Base-by-base conservation (phyloP, 208 protist species). In the Acanthamoeba castellanii region DNA sequence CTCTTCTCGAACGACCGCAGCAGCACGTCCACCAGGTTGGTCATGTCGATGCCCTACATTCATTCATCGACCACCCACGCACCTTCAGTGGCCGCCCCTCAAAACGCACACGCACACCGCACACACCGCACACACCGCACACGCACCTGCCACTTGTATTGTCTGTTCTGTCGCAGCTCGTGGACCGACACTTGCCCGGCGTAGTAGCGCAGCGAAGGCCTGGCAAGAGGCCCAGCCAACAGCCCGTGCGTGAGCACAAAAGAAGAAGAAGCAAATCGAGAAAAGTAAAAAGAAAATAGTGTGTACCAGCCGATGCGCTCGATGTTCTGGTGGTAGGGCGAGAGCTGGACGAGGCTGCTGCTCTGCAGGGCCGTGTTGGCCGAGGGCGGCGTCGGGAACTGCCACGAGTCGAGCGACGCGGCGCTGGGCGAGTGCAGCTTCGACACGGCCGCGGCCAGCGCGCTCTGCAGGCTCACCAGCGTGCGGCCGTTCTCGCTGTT, bases 241-340 rank as follows among this genome's bases (percentile, higher is more conserved):
- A 57, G 8, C 8, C 11, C 47, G 42, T 0, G 47, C 2, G 27
- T 8, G 22, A 37, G 13, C 76, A 34, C 1, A 32, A 81, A 81
- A 13, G 27, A 47, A 16, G 7, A 81, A 45, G 8, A 18, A 13
- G 76, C 57, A 82, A 52, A 25, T n/a, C n/a, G 81, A 57, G 22
- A 89, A 32, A 13, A n/a, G 50, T 3, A 30, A 6, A 32, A 18
- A 89, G 11, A 6, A 89, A 6, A 6, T 25, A 82, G 20, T 14
- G 27, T 2, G 59, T 37, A 93, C 88, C 88, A 93, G 37, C 57
- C 57, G n/a, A 93, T 55, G 30, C 88, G 57, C 42, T 93, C 88
- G 30, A 93, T 59, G 47, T 93, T 93, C 32, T 78, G 88, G 42
- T 93, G 88, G 42, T 93, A 93, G 66, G 88, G 66, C 25, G 88